Base-by-base conservation (phyloP, 176 grass and related monocot genomes). In the Musa beccarii region DNA sequence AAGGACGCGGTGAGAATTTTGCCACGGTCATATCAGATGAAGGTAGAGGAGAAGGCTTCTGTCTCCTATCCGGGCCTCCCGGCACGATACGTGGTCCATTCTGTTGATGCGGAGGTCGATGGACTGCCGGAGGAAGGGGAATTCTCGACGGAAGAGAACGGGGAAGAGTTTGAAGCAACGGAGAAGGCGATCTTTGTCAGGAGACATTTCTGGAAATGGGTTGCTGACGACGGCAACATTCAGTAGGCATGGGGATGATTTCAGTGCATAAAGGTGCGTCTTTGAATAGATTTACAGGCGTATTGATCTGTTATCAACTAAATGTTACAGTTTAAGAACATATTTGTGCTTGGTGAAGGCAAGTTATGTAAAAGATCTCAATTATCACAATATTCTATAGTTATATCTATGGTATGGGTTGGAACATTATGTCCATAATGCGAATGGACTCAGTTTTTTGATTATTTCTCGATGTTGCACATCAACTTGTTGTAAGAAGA, bases 61-160 rank as follows among this genome's bases (percentile, higher is more conserved):
- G 64, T 56, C 22, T 93, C 90, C 1, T 98, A 98, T 81, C 84
- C 86, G 11, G 88, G 94, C 11, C 82, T 93, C 56, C 80, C 69
- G 14, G 84, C 88, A 13, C 69, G 86, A 64, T 98, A 98, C 78
- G 81, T 93, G 71, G 76, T 98, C 64, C 88, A 93, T 69, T 80
- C 88, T 2, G 86, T 98, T 16, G 94, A 98, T 49, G 88, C 88
- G 0, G 85, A 83, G 81, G 80, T 91, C 0, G 77, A 80, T 19
- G 90, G 90, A 8, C 5, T 91, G 20, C 94, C 88, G 0, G 85
- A 89, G 72, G 86, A 93, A 11, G 90, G 88, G 1, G 94, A 79
- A 29, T 97, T 98, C 71, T 91, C 90, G 72, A 93, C 90, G 4
- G 94, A 90, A 75, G 94, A 93, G 78, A 22, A n/a, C 16, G 90